Evolutionary conservation across 331 rosid species (phyloP).

Genomic region (Pyrus hybrid): DNA sequence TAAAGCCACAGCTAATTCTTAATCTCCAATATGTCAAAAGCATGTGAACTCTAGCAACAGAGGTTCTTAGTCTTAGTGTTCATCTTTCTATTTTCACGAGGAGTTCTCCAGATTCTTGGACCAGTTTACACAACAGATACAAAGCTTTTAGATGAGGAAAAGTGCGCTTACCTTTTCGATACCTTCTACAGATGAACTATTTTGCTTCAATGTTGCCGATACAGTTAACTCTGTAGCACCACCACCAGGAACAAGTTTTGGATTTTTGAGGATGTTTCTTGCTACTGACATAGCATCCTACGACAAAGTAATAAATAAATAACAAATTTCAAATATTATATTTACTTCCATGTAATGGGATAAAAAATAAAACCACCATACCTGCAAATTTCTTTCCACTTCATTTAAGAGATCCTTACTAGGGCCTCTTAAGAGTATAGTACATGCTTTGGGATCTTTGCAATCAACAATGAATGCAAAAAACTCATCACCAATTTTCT

Average conservation of each 20-base stretch:
- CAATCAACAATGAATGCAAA: conserved; percentile 82
- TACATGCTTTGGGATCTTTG: conserved; percentile 94
- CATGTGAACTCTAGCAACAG: background rate
- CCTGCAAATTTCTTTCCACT: conserved; percentile 96
- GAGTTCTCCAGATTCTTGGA: background rate
- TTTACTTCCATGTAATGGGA: background rate
- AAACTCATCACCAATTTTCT: conserved; percentile 90
- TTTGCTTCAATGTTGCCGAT: conserved; percentile 83
- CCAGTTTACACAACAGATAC: background rate
- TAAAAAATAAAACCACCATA: conserved; percentile 1
- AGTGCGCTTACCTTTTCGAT: conserved; percentile 59
- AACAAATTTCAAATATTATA: conserved; percentile 10
- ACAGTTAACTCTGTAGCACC: conserved; percentile 95
- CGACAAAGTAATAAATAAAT: background rate
- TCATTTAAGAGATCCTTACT: conserved; percentile 91
- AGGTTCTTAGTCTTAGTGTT: background rate
- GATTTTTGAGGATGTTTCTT: conserved; percentile 81
- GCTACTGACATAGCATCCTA: conserved; percentile 99
- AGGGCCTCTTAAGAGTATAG: conserved; percentile 78
- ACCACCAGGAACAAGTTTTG: conserved; percentile 95
- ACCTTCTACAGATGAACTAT: conserved; percentile 89
- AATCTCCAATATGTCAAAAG: background rate
- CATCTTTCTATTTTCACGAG: background rate
- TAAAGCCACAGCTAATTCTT: background rate
- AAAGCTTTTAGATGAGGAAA: background rate